Evolutionary conservation across 257 asterid genomes (phyloP), one percentile per base, ranked within the genome.

Genomic region (Solanum etuberosum): DNA sequence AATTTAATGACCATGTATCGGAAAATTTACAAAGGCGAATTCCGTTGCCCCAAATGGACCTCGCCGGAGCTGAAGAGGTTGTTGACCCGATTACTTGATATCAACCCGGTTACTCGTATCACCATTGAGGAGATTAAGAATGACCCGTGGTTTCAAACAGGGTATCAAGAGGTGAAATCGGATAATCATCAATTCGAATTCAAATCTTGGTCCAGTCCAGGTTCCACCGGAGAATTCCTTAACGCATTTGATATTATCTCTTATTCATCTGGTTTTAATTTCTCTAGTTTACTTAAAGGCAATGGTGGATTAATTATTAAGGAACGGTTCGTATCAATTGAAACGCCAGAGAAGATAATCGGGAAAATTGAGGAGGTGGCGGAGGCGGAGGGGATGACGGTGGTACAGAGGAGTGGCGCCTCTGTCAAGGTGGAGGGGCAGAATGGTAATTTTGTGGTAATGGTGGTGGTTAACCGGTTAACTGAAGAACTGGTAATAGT

Each of bases 101-200:
- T 90, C 16, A 91, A 92, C 38, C 95, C 95, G 83, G 74, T 7
- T 6, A 94, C 93, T 40, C 90, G 98, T 14, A 95, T 94, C 83
- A 92, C 96, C 9, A 74, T 93, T 6, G 91, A 90, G 37, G 95
- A 92, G 86, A 94, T 94, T 23, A 7, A 87, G 21, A 37, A 31
- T 21, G 94, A 95, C 71, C 92, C 95, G 37, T 95, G 98, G 98
- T 93, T 94, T 83, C 89, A 29, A 71, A 77, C 48, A 20, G 90
- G 88, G 10, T 88, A 74, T 71, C 59, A 77, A 48, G 90, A 85
- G 43, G 74, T 88, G 20, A 63, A 46, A 20, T 40, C 76, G 27
- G 88, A 37, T 13, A 11, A 13, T 20, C n/a, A 13, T 29, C 86
- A 78, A 16, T 65, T 65, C 20, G 85, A 83, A 40, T 83, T 85